phyloP scores from a whole-genome alignment of 129 eudicot species.

The Logfia minima region DNA sequence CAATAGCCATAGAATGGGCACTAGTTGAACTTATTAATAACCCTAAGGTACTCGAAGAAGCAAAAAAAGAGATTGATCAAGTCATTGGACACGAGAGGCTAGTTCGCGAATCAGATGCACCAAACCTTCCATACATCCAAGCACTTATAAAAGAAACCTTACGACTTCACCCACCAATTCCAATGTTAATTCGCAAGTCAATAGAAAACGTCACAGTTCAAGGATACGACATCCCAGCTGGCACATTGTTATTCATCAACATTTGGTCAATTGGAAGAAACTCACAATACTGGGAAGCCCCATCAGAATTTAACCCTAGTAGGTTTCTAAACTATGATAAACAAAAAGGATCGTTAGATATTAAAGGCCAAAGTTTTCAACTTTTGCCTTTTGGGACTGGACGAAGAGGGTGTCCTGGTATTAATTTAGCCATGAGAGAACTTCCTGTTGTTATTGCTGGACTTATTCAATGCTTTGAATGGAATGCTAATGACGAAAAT shows the following conservation, averaged over 20 bases:
- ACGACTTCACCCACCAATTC: slow-evolving; percentile 60
- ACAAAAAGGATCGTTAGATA: slow-evolving; percentile 30
- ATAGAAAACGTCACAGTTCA: slow-evolving; percentile 24
- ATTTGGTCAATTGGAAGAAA: slow-evolving; percentile 57
- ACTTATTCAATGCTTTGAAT: slow-evolving; percentile 59
- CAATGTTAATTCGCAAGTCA: slow-evolving; percentile 46
- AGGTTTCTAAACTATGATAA: slow-evolving; percentile 36
- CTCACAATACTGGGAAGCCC: slow-evolving; percentile 45
- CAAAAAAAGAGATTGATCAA: slow-evolving; percentile 45
- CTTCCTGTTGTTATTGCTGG: slow-evolving; percentile 34
- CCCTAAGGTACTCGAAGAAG: slow-evolving; percentile 44
- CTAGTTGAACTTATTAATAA: slow-evolving; percentile 54
- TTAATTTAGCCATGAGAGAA: slow-evolving; percentile 45
- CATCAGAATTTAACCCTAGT: slow-evolving; percentile 46
- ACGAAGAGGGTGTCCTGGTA: slow-evolving; percentile 58
- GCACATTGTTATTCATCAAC: slow-evolving; percentile 44
- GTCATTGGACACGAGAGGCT: slow-evolving; percentile 45
- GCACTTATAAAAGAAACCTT: slow-evolving; percentile 52
- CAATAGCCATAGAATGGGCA: slow-evolving; percentile 50
- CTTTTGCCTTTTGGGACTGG: slow-evolving; percentile 65
- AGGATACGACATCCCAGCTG: slow-evolving; percentile 48
- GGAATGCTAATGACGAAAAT: slow-evolving; percentile 33
- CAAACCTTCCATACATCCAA: slow-evolving; percentile 54
- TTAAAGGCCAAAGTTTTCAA: slow-evolving; percentile 51
- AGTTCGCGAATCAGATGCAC: slow-evolving; percentile 46